Conservation (phyloP, 2,329 filamentous ascomycete genomes). For the Lachnellula subtilissima region DNA sequence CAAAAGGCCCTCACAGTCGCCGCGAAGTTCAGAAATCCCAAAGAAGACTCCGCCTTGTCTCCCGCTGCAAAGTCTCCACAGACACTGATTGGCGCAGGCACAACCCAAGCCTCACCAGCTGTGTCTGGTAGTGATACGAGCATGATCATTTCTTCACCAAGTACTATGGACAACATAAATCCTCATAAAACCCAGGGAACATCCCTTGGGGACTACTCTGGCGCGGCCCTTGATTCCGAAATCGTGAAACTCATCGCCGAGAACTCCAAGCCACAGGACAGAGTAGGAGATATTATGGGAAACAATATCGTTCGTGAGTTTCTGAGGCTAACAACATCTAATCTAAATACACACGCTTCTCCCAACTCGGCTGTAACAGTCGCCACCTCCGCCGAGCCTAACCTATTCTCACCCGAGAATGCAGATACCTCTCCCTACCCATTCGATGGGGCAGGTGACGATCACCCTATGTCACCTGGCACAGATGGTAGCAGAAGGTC, state of each 20-base stretch:
- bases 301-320: background rate
- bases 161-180: too few species aligned
- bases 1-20: slow-evolving; percentile 10
- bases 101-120: too few species aligned
- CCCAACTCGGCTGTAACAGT: background rate
- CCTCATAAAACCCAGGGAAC: too few species aligned
- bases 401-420: background rate
- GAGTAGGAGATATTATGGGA: too few species aligned
- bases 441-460: slow-evolving; percentile 3
- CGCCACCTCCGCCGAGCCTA: background rate
- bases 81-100: too few species aligned
- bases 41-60: background rate
- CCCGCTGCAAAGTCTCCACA: too few species aligned
- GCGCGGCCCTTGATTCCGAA: background rate
- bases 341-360: background rate
- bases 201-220: background rate
- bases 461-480: slow-evolving; percentile 2
- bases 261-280: background rate
- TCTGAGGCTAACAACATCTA: background rate
- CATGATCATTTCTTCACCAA: too few species aligned
- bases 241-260: background rate
- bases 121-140: too few species aligned
- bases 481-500: slow-evolving; percentile 1
- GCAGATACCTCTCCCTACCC: background rate
- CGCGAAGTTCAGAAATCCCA: background rate